Conservation (phyloP, 441 rosid species). For the Jatropha multifida region DNA sequence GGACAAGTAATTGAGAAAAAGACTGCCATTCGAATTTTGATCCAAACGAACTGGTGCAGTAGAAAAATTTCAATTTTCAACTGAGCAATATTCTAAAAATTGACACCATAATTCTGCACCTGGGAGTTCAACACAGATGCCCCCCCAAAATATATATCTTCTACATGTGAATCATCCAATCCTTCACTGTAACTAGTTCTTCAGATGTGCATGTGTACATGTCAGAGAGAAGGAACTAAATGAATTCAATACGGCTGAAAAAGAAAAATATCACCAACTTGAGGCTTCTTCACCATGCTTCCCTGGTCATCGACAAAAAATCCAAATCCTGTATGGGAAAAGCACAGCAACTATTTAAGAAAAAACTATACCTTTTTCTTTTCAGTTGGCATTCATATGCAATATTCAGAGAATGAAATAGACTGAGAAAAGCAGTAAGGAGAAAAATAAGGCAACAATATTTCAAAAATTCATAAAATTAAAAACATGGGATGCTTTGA, state of each 20-base stretch:
- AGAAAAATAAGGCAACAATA: neutral
- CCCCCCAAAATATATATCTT: neutral
- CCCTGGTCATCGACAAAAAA: conserved; percentile 66
- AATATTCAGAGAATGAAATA: neutral
- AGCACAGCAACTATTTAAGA: neutral
- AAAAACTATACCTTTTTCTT: neutral
- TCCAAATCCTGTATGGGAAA: conserved; percentile 57
- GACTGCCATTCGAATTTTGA: neutral
- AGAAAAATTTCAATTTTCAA: neutral
- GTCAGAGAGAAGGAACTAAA: neutral
- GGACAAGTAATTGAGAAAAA: neutral
- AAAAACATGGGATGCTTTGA: neutral
- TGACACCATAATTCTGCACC: neutral
- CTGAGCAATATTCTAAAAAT: neutral
- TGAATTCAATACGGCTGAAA: conserved; percentile 5
- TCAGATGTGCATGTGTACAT: neutral
- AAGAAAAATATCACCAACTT: conserved; percentile 38
- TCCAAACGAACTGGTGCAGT: too few species aligned
- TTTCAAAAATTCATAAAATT: neutral
- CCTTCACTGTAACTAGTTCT: neutral
- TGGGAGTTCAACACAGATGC: neutral
- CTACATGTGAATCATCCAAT: neutral
- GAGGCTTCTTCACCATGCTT: conserved; percentile 70
- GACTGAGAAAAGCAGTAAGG: neutral
- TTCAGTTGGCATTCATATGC: neutral